A percentile compares a stretch with the other conserved stretches of the same genome.
These are phyloP conservation scores for Pichia sp. DNA, from an alignment of 1,139 yeast genomes.

Conservation along the genomic window DNA sequence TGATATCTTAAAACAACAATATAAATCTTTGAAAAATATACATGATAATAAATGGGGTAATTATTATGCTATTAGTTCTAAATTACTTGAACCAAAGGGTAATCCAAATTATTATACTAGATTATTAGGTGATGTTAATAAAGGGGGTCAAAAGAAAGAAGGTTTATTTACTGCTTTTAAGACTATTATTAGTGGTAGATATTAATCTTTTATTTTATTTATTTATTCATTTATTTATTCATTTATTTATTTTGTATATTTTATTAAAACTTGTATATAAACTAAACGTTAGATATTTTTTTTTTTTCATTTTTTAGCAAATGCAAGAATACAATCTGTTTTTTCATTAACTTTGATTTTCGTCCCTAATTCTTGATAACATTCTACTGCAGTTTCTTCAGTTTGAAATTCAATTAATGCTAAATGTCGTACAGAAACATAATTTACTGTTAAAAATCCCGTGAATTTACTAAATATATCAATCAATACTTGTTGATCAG, in stretches of 20 bases:
- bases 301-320: slow-evolving; percentile 41
- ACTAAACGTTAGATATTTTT: no score
- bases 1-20: slow-evolving; percentile 53
- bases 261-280: background rate
- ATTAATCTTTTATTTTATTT: slow-evolving; percentile 18
- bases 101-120: slow-evolving; percentile 74
- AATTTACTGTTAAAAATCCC: slow-evolving; percentile 62
- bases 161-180: slow-evolving; percentile 56
- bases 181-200: slow-evolving; percentile 66
- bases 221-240: no score
- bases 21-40: slow-evolving; percentile 51
- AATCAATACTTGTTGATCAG: slow-evolving; percentile 38
- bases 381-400: slow-evolving; percentile 43
- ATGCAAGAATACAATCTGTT: slow-evolving; percentile 36
- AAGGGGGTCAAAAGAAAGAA: slow-evolving; percentile 64
- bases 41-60: slow-evolving; percentile 57
- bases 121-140: slow-evolving; percentile 57
- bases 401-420: slow-evolving; percentile 77
- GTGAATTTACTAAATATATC: slow-evolving; percentile 41
- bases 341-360: slow-evolving; percentile 32
- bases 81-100: slow-evolving; percentile 70
- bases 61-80: slow-evolving; percentile 59
- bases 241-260: background rate
- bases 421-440: slow-evolving; percentile 60
- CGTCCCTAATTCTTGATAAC: slow-evolving; percentile 34